Evolutionary conservation across 2,329 filamentous ascomycete genomes (phyloP).

Genomic region (Paramyrothecium roridum): DNA sequence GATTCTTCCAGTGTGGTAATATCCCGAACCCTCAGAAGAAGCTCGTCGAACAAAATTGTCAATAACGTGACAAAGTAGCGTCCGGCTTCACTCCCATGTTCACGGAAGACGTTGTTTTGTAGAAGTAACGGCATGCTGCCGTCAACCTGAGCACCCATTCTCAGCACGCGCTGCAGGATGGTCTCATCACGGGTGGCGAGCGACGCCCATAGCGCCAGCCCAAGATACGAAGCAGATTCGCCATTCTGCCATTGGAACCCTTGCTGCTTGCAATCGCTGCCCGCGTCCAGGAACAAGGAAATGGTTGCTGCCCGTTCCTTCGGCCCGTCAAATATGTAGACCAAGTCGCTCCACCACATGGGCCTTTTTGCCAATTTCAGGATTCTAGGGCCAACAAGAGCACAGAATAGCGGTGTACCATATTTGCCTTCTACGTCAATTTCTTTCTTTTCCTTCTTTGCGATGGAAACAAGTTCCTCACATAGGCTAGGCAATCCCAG

Average conservation of each 20-base stretch:
- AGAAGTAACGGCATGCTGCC: neutral
- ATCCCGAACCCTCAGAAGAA: neutral
- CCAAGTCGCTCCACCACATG: slow-evolving; percentile 15
- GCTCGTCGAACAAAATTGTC: neutral
- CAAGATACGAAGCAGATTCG: slow-evolving; percentile 13
- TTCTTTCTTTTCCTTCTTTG: slow-evolving; percentile 14
- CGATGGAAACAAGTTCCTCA: slow-evolving; percentile 15
- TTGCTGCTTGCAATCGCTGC: slow-evolving; percentile 12
- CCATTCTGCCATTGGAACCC: slow-evolving; percentile 12
- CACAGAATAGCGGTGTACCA: slow-evolving; percentile 29
- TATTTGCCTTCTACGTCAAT: slow-evolving; percentile 11
- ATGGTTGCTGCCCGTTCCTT: slow-evolving; percentile 14
- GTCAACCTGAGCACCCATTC: neutral
- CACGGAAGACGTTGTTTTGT: neutral
- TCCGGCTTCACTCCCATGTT: neutral
- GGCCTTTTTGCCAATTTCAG: slow-evolving; percentile 13
- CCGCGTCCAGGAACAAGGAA: slow-evolving; percentile 15
- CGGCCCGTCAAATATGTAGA: slow-evolving; percentile 8
- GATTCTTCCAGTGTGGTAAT: neutral
- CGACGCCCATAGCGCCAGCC: slow-evolving; percentile 21
- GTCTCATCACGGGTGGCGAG: slow-evolving; percentile 15
- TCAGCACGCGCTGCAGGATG: slow-evolving; percentile 17
- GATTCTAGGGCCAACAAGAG: slow-evolving; percentile 26
- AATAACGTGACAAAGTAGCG: neutral
- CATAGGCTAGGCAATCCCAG: slow-evolving; percentile 26